Evolutionary conservation across 768 basidiomycete genomes (phyloP).

Genomic region (Lentinula raphanica): DNA sequence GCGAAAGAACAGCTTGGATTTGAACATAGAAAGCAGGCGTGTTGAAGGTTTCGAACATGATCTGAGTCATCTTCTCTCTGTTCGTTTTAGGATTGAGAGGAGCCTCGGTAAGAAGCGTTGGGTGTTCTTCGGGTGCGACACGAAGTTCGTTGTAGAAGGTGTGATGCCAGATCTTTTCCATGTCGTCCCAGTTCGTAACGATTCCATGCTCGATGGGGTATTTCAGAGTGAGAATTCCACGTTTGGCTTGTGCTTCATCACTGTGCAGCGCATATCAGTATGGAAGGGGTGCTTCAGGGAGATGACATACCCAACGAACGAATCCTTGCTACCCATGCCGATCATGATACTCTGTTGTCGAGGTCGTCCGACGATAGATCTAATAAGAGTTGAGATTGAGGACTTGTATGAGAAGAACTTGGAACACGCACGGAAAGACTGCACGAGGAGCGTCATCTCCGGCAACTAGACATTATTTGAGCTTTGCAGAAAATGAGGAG

Average conservation of each 20-base stretch:
- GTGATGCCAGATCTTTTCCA: conserved; percentile 99
- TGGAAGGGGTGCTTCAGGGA: neutral
- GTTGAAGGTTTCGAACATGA: conserved; percentile 74
- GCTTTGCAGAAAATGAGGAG: conserved; percentile 9
- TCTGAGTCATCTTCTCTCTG: conserved; percentile 66
- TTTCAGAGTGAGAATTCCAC: conserved; percentile 89
- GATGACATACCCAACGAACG: conserved; percentile 81
- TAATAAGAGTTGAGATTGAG: conserved; percentile 18
- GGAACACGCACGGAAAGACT: conserved; percentile 82
- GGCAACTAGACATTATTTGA: conserved; percentile 45
- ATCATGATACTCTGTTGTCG: conserved; percentile 96
- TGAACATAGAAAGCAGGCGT: conserved; percentile 70
- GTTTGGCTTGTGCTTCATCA: conserved; percentile 90
- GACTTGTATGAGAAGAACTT: neutral
- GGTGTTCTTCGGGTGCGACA: conserved; percentile 63
- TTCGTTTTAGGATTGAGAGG: conserved; percentile 66
- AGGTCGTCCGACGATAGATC: conserved; percentile 91
- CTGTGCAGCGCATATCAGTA: conserved; percentile 30
- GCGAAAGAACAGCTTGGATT: conserved; percentile 67
- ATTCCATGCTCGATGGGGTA: conserved; percentile 94
- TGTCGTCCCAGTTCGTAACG: conserved; percentile 98
- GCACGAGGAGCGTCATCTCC: conserved; percentile 89
- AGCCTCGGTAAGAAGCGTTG: conserved; percentile 52
- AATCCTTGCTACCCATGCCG: conserved; percentile 95
- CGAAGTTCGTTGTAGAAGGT: conserved; percentile 87